Base-by-base conservation (phyloP, 2,329 filamentous ascomycete genomes). In the Colletotrichum sp. region DNA sequence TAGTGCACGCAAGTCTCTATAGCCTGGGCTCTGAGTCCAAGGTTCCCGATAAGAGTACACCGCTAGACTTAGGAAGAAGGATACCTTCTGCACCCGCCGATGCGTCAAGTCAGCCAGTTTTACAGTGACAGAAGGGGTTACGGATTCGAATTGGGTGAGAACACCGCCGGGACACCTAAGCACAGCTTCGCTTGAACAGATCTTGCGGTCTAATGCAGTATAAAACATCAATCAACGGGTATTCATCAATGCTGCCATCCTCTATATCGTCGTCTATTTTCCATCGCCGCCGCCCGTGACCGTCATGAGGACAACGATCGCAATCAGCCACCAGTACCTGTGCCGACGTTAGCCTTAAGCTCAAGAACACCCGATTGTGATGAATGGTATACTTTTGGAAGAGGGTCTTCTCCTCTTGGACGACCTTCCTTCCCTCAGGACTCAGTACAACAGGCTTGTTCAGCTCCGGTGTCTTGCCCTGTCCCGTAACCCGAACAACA, bases 271-370 rank as follows among this genome's bases (percentile, higher is more conserved):
- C 15, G 12, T 86, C 86, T 87, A 90, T 84, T 91, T 90, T 79
- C 88, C 87, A 13, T 87, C 87, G 34, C 88, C 90, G 69, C 90
- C 89, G 62, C 89, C 88, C 66, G 88, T 86, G 77, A 92, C 79
- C 8, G 91, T 81, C 78, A 94, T 81, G 65, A 93, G 79, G 32
- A 89, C 85, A 30, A 87, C 88, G 32, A 91, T 87, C 24, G 85
- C 89, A 83, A 92, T 84, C 79, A 92, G 82, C 92, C 92, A 94
- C 92, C 92, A 94, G 82, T 94, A 94, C 83, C 91, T 93, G 78
- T 68, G 71, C 52, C 30, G 63, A 72, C 30, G 81, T 88, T 83
- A 89, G 86, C 81, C 57, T 18, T 16, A 26, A 68, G 21, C 34
- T 39, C 21, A 16, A 62, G 32, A 62, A 32, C 7, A 15, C 9